Conservation (phyloP, 2,329 filamentous ascomycete species). For the Dothideomycetes sp. region DNA sequence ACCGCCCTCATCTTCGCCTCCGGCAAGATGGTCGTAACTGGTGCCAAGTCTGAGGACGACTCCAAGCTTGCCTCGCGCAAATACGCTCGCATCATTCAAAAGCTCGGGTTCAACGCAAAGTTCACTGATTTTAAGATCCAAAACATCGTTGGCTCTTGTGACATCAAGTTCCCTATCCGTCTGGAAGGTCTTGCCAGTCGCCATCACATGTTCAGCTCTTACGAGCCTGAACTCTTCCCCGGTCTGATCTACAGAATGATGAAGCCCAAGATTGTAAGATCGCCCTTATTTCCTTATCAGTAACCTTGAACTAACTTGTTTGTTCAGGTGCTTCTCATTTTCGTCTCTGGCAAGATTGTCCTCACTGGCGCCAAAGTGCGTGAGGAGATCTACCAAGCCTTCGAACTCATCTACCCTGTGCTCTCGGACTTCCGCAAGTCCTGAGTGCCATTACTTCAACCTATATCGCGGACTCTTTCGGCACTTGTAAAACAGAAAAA, state of each 20-base stretch:
- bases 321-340: conserved; percentile 70
- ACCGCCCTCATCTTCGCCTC: conserved; percentile 96
- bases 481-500: background rate
- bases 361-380: conserved; percentile 95
- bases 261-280: conserved; percentile 75
- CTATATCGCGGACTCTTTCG: background rate
- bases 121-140: conserved; percentile 99
- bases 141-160: conserved; percentile 97
- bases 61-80: conserved; percentile 94
- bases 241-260: conserved; percentile 99
- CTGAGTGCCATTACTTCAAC: conserved; percentile 5
- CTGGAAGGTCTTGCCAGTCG: conserved; percentile 89
- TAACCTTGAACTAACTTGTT: conserved; percentile 1
- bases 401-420: conserved; percentile 95
- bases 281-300: background rate
- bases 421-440: conserved; percentile 44
- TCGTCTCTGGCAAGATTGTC: conserved; percentile 97
- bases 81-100: conserved; percentile 98
- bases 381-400: conserved; percentile 95
- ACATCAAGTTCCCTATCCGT: conserved; percentile 98
- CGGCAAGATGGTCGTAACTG: conserved; percentile 97
- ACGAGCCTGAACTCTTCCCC: conserved; percentile 96
- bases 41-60: conserved; percentile 59
- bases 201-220: conserved; percentile 99
- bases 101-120: conserved; percentile 98